These are phyloP conservation scores for Dichotomopilus funicola DNA, from an alignment of 2,329 filamentous ascomycete genomes.

Conservation along the genomic window DNA sequence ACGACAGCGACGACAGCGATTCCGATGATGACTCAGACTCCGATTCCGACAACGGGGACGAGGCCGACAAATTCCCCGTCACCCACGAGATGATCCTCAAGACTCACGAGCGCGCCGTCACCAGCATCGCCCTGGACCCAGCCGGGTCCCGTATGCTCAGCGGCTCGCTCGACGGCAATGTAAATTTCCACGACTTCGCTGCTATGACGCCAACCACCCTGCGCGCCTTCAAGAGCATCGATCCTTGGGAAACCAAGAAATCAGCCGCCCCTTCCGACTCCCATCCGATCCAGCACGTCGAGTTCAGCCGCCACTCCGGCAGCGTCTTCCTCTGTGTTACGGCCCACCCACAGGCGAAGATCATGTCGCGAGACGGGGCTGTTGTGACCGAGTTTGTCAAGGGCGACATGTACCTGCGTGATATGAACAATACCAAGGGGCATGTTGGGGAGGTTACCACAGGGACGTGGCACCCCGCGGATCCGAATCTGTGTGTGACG, in stretches of 20 bases:
- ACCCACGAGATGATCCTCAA: slow-evolving; percentile 91
- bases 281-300: slow-evolving; percentile 78
- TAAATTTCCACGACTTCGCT: slow-evolving; percentile 92
- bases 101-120: slow-evolving; percentile 84
- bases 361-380: slow-evolving; percentile 84
- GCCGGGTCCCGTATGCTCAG: slow-evolving; percentile 79
- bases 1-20: slow-evolving; percentile 41
- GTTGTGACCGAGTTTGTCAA: slow-evolving; percentile 84
- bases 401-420: slow-evolving; percentile 95
- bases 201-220: slow-evolving; percentile 94
- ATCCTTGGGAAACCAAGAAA: slow-evolving; percentile 72
- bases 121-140: slow-evolving; percentile 75
- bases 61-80: slow-evolving; percentile 82
- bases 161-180: slow-evolving; percentile 82
- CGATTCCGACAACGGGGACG: slow-evolving; percentile 57
- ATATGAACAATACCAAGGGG: slow-evolving; percentile 97
- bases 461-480: slow-evolving; percentile 83
- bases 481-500: slow-evolving; percentile 79
- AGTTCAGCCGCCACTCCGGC: slow-evolving; percentile 79
- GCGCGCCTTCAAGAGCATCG: slow-evolving; percentile 85
- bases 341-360: slow-evolving; percentile 82
- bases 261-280: slow-evolving; percentile 64
- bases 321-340: slow-evolving; percentile 79
- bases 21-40: slow-evolving; percentile 40
- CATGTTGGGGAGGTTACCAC: slow-evolving; percentile 88